phyloP scores from a whole-genome alignment of 495 filamentous ascomycete species.

The Aspergillus cristatus region DNA sequence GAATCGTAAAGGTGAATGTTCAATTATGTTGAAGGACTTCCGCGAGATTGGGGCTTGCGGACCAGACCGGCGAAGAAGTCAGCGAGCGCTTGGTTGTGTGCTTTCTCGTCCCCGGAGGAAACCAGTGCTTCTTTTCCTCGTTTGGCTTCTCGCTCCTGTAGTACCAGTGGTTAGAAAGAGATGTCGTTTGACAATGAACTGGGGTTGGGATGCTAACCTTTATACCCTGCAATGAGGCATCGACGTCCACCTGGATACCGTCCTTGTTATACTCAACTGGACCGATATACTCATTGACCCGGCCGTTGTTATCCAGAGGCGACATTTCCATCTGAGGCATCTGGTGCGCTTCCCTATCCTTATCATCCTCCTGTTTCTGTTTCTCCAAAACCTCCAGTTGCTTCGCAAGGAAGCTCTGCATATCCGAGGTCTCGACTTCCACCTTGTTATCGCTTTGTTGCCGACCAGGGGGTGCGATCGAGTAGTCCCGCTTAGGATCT shows the following conservation, averaged over 20 bases:
- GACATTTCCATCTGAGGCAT: conserved; percentile 37
- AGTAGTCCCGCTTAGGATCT: conserved; percentile 54
- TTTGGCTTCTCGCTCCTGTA: conserved; percentile 47
- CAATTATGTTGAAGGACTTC: conserved; percentile 31
- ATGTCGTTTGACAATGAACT: neutral
- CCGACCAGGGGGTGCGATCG: conserved; percentile 39
- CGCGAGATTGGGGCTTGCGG: conserved; percentile 46
- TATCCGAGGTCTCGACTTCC: conserved; percentile 66
- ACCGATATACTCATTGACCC: conserved; percentile 82
- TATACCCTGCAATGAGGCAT: conserved; percentile 84
- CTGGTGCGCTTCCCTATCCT: conserved; percentile 34
- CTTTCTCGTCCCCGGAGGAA: conserved; percentile 44
- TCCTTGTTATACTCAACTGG: conserved; percentile 97
- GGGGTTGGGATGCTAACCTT: conserved; percentile 46
- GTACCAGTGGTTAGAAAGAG: conserved; percentile 8
- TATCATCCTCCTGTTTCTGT: conserved; percentile 55
- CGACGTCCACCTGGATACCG: conserved; percentile 92
- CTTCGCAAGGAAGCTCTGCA: conserved; percentile 65
- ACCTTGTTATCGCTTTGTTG: conserved; percentile 32
- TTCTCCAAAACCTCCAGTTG: conserved; percentile 68
- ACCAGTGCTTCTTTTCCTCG: conserved; percentile 34
- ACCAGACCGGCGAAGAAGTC: conserved; percentile 60
- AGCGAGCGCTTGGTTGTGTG: conserved; percentile 57
- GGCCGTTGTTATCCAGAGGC: conserved; percentile 41
- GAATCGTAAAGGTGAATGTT: too few relatives aligned